These are phyloP conservation scores for Fusarium brevicatenulatum DNA, from an alignment of 2,329 filamentous ascomycete genomes.

Conservation along the genomic window DNA sequence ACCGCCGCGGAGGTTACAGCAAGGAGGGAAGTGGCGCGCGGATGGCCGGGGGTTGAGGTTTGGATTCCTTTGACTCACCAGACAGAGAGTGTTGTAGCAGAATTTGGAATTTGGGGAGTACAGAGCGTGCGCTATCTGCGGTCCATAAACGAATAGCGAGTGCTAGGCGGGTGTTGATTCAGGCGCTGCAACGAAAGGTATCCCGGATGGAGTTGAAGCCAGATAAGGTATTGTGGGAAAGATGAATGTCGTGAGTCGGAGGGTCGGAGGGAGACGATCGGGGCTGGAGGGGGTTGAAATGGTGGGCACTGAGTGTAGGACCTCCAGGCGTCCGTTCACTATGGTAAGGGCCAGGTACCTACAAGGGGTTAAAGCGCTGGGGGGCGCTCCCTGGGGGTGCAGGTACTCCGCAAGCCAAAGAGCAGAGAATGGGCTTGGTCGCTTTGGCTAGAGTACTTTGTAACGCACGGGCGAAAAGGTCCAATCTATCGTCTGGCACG, in stretches of 20 bases:
- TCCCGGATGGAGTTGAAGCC: slow-evolving; percentile 32
- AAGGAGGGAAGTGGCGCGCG: slow-evolving; percentile 32
- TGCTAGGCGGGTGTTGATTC: neutral
- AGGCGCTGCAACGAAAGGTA: slow-evolving; percentile 15
- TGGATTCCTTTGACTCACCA: slow-evolving; percentile 39
- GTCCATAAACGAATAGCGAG: slow-evolving; percentile 36
- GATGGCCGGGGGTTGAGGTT: slow-evolving; percentile 23
- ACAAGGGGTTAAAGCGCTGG: slow-evolving; percentile 31
- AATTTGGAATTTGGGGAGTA: neutral
- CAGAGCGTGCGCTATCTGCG: slow-evolving; percentile 28
- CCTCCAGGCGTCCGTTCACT: slow-evolving; percentile 28
- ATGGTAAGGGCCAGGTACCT: slow-evolving; percentile 25
- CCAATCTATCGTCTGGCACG: slow-evolving; percentile 30
- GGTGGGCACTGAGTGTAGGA: slow-evolving; percentile 40
- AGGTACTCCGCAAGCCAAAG: slow-evolving; percentile 27
- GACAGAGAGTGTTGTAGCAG: slow-evolving; percentile 18
- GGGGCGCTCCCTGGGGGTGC: slow-evolving; percentile 21
- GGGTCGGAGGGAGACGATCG: slow-evolving; percentile 39
- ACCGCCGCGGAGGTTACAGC: slow-evolving; percentile 29
- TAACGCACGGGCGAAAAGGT: slow-evolving; percentile 36
- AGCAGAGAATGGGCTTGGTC: slow-evolving; percentile 20
- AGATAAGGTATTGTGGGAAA: slow-evolving; percentile 39
- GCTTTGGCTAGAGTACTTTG: slow-evolving; percentile 36
- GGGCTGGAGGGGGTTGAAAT: slow-evolving; percentile 44
- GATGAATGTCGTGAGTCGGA: slow-evolving; percentile 40